These are phyloP conservation scores for Citrus australasica DNA, from an alignment of 345 rosid genomes.

Conservation along the genomic window DNA sequence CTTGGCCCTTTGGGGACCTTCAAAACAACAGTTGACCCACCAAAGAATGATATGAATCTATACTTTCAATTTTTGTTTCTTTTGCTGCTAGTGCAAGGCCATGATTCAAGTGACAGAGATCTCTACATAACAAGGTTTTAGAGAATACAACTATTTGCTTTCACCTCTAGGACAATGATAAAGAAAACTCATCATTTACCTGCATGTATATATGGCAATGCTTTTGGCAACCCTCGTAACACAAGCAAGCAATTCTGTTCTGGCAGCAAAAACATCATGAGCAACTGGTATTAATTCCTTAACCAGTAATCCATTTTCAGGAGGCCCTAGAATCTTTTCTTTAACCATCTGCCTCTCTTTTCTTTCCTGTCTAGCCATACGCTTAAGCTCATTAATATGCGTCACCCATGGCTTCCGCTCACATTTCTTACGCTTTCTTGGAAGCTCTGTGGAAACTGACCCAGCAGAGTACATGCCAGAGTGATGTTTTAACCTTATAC, in stretches of 20 bases:
- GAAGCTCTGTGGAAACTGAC: conserved; percentile 19
- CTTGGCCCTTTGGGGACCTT: neutral
- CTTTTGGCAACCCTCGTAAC: conserved; percentile 28
- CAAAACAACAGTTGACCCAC: neutral
- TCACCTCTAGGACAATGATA: neutral
- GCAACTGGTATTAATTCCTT: conserved; percentile 43
- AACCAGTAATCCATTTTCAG: conserved; percentile 45
- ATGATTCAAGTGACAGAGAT: neutral
- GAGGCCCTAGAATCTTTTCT: conserved; percentile 39
- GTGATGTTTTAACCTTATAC: conserved; percentile 7
- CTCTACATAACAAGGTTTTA: neutral
- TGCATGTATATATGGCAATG: conserved; percentile 32
- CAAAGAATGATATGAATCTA: neutral
- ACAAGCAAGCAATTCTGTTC: conserved; percentile 32
- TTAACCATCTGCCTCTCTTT: conserved; percentile 30
- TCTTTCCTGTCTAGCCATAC: conserved; percentile 30
- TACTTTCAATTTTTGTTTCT: neutral
- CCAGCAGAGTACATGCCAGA: conserved; percentile 21
- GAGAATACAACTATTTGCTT: neutral
- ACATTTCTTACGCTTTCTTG: conserved; percentile 34
- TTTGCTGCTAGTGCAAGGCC: neutral
- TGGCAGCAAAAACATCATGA: conserved; percentile 33
- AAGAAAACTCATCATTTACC: conserved; percentile 21
- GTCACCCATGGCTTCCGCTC: conserved; percentile 54
- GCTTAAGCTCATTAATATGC: conserved; percentile 38